Conservation (phyloP, 1,139 yeast species). For the Taphrina confusa region DNA sequence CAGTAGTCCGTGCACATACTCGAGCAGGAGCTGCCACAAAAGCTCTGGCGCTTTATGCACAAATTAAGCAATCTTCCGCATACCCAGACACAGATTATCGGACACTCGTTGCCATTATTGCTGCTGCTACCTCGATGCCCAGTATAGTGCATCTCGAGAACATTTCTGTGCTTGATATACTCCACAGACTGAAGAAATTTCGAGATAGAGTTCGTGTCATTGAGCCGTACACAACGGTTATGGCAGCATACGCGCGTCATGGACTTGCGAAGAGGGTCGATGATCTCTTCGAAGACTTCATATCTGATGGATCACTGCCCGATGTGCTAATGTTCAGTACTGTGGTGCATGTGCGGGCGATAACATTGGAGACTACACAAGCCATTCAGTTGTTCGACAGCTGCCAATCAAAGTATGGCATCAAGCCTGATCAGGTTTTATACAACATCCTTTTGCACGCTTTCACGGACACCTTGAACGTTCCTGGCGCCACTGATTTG, state of each 20-base stretch:
- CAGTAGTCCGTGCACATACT: neutral
- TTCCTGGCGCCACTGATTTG: neutral
- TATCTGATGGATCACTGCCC: neutral
- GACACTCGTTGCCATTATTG: neutral
- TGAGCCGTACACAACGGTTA: slow-evolving; percentile 14
- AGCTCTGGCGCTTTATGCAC: neutral
- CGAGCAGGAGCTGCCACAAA: neutral
- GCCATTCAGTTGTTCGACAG: slow-evolving; percentile 3
- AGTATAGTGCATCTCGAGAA: neutral
- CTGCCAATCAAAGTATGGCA: slow-evolving; percentile 2
- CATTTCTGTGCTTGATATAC: neutral
- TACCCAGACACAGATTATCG: neutral
- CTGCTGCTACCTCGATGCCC: neutral
- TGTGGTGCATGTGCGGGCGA: slow-evolving; percentile 16
- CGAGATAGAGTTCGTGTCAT: neutral
- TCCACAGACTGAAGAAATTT: neutral
- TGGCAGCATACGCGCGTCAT: slow-evolving; percentile 18
- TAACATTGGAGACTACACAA: slow-evolving; percentile 11
- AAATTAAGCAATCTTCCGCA: neutral
- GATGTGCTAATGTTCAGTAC: slow-evolving; percentile 25
- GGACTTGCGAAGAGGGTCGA: slow-evolving; percentile 21
- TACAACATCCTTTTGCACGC: slow-evolving; percentile 27
- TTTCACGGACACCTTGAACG: slow-evolving; percentile 9
- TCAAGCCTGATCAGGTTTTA: slow-evolving; percentile 22
- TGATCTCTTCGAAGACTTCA: slow-evolving; percentile 5